Base-by-base conservation (phyloP, 2,329 filamentous ascomycete genomes). In the Beauveria medogensis region DNA sequence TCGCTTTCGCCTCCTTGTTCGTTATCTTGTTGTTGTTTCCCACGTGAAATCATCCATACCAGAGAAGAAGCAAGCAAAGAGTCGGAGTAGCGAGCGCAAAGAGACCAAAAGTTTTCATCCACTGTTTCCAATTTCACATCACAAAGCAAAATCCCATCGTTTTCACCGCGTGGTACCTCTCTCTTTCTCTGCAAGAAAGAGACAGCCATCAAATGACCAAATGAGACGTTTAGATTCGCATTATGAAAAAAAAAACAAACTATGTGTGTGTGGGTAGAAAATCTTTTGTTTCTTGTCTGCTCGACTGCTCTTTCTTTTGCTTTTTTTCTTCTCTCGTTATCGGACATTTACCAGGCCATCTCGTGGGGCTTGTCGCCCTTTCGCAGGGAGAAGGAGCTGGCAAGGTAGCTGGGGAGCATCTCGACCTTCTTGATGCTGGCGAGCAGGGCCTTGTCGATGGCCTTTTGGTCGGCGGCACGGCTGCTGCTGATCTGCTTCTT, bases 361-460 rank as follows among this genome's bases (percentile, higher is more conserved):
- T 96, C 91, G 84, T 99, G 94, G 82, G 94, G 94, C 89, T 93
- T 92, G 86, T 99, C 93, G 76, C 94, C 94, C 85, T 92, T 97
- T 83, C 93, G 90, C 81, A 99, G 88, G 87, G 90, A 95, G 90
- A 99, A 99, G 77, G 89, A 91, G 80, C 89, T 91, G 76, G 85
- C 85, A 73, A 99, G 91, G 87, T 99, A 99, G 82, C 88, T 91
- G 77, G 87, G 81, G 73, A 99, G 90, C 81, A 93, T 83, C 71
- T 92, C 89, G 80, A 96, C 92, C 88, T 97, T 97, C 90, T 97
- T 97, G 85, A 99, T 94, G 80, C 82, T 90, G 80, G 91, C 86
- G 73, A 99, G 81, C 75, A 99, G 83, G 71, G 92, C 87, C 89
- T 97, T 96, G 85, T 99, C 94, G 75, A 99, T 84, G 77, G 90